Evolutionary conservation across 139 green algal species (phyloP).

Genomic region (Edaphochlamys debaryana): DNA sequence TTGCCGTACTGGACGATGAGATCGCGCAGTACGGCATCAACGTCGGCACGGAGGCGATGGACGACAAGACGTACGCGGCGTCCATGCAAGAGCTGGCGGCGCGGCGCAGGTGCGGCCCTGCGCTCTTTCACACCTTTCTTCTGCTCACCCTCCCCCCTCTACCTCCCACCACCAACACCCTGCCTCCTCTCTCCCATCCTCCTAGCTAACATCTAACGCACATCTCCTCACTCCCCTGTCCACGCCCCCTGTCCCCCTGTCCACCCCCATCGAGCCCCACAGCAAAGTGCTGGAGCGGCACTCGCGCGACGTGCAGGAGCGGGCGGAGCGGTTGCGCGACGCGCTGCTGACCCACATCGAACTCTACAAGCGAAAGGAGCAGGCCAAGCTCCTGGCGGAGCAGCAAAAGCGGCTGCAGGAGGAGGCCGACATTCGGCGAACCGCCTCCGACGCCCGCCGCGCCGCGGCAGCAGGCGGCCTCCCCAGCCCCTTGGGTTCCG

Average conservation of each 20-base stretch:
- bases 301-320: neutral
- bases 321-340: conserved; percentile 30
- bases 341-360: conserved; percentile 45
- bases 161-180: no score
- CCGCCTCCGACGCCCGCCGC: no score
- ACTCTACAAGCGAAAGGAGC: conserved; percentile 19
- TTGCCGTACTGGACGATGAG: conserved; percentile 30
- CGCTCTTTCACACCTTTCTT: neutral
- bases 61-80: conserved; percentile 43
- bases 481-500: no score
- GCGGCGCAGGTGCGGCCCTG: conserved; percentile 10
- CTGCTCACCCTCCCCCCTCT: no score
- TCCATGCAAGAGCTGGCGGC: conserved; percentile 35
- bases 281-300: conserved; percentile 4
- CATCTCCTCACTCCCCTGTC: no score
- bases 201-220: no score
- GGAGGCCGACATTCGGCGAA: neutral
- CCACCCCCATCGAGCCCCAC: no score
- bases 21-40: conserved; percentile 37
- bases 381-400: neutral
- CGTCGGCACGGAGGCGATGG: neutral
- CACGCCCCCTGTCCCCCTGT: no score
- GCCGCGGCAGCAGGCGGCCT: no score
- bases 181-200: no score
- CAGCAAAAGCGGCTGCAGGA: conserved; percentile 1